These are phyloP conservation scores for Pseudogymnoascus destructans DNA, from an alignment of 2,329 filamentous ascomycete species.

Conservation along the genomic window DNA sequence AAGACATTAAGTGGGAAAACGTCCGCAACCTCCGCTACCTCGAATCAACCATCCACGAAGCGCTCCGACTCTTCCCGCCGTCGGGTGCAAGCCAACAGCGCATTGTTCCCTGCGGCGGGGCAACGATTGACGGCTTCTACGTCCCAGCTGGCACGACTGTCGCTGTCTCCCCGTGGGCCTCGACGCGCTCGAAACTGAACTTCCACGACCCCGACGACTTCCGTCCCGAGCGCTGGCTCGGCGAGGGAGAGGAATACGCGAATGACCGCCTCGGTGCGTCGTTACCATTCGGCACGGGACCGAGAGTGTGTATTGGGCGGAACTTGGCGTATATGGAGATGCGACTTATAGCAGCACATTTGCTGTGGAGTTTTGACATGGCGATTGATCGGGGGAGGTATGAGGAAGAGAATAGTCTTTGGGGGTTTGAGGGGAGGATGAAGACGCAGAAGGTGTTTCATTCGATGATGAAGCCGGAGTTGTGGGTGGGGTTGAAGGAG, in stretches of 20 bases:
- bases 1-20: constrained; percentile 9
- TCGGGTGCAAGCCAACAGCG: constrained; percentile 33
- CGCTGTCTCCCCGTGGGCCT: constrained; percentile 28
- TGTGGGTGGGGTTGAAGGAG: not conserved
- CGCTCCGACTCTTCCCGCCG: constrained; percentile 9
- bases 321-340: constrained; percentile 15
- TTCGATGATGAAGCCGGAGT: not conserved
- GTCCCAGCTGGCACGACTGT: constrained; percentile 25
- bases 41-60: constrained; percentile 11
- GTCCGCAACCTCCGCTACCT: constrained; percentile 13
- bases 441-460: not conserved
- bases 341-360: constrained; percentile 9
- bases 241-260: not conserved
- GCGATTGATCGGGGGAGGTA: constrained; percentile 4
- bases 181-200: not conserved
- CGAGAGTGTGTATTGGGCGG: constrained; percentile 13
- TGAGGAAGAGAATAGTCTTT: not conserved
- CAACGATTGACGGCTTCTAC: constrained; percentile 18
- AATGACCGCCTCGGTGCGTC: not conserved
- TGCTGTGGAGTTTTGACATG: constrained; percentile 14
- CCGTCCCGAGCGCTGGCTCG: constrained; percentile 11
- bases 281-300: constrained; percentile 12
- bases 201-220: constrained; percentile 11
- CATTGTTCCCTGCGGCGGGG: constrained; percentile 25
- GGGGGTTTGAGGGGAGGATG: not conserved